Base-by-base conservation (phyloP, 495 filamentous ascomycete genomes). In the Tuber brumale region DNA sequence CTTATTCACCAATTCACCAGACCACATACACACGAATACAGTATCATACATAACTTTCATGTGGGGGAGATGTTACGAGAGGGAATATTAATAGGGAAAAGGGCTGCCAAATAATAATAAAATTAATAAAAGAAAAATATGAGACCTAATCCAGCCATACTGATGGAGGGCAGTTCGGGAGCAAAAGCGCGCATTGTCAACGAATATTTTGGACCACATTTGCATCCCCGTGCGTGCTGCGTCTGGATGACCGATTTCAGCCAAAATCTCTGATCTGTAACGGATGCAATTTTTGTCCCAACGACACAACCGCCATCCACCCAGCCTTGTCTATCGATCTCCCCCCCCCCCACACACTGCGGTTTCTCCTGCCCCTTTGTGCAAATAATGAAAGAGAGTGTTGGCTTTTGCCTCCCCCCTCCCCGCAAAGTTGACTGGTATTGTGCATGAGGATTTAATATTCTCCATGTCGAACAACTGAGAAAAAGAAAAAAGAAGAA, bases 211-310 rank as follows among this genome's bases (percentile, higher is more conserved):
- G 57, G 42, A 72, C 76, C 69, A 27, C 43, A 57, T 70, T 70
- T n/a, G 45, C 72, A 74, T 78, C 69, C 70, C 44, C n/a, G 76
- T 75, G 45, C n/a, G 76, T 75, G 45, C 39, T 69, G 46, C 27
- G 27, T 35, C 57, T 35, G 12, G 57, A 66, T 0, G 27, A 66
- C 73, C 78, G 78, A 80, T 80, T 80, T 51, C 70, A 80, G 61
- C 46, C 78, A 79, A 76, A 79, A 80, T 73, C 73, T 41, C 57
- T 80, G 78, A 80, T 80, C 77, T 73, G 37, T 71, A 76, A 66
- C 72, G 72, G 71, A 44, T 76, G 74, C 71, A 74, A 76, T 79
- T 76, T 80, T 73, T 71, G 75, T 79, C 72, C 70, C 73, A 39
- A 70, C 71, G 77, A 77, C 76, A 79, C 70, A 76, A 76, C 76